Evolutionary conservation across 1,284 basidiomycete species (phyloP), one percentile per base, ranked within the genome.

Genomic region (Ganoderma sinense): DNA sequence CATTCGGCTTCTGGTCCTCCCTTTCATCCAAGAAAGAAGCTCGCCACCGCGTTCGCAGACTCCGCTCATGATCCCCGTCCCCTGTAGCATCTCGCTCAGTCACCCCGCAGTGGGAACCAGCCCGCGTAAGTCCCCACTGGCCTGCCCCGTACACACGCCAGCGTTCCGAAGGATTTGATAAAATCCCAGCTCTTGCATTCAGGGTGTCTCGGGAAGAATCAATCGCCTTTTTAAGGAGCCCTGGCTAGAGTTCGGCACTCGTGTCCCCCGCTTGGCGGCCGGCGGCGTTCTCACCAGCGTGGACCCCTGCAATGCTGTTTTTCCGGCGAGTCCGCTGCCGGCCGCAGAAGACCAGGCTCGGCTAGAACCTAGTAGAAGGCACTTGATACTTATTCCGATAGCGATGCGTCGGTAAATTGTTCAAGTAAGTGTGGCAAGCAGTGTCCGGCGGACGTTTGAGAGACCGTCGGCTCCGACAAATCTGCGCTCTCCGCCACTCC

Each of bases 381-480:
- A 51, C 48, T 51, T 51, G 48, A 51, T 51, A 51, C 26, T 26
- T 51, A 51, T 51, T 26, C 10, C 23, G 23, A 23, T 51, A 51
- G 23, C 48, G 23, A 26, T 26, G 48, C 23, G 48, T 51, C 48
- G 48, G 48, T 51, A 26, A 51, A 26, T 26, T 51, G 11, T 13
- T 7, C 48, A 26, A 26, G 48, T n/a, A n/a, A n/a, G n/a, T n/a
- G n/a, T 51, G n/a, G 48, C 23, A 51, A 51, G 48, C 48, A 51
- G 48, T 51, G 48, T 51, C 48, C 48, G 48, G 48, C 11, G 10
- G 18, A 41, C 39, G 40, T 36, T 61, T 45, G 64, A 66, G 56
- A 66, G 36, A 33, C 43, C 60, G 65, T 71, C 70, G 70, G 70
- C 70, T 71, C 70, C 70, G 70, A 69, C 65, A 62, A 60, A 71